A percentile compares a stretch with the other conserved stretches of the same genome.
phyloP scores from a whole-genome alignment of 768 basidiomycete species.

The Suillus placidus region DNA sequence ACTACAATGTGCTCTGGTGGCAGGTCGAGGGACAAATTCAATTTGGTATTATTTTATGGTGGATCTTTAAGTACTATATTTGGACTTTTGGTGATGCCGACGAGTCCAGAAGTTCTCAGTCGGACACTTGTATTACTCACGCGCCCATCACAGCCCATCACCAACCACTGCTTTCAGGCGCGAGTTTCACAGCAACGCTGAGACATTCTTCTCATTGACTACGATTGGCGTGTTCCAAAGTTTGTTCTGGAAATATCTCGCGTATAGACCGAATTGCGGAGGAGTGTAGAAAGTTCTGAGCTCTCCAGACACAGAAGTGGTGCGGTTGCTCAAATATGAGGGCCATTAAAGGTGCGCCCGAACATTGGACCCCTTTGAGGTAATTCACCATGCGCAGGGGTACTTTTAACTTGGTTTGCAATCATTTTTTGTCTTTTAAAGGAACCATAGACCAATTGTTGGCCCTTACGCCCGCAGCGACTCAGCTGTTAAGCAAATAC shows the following conservation, averaged over 20 bases:
- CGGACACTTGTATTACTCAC: constrained; percentile 3
- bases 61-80: no score
- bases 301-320: not conserved
- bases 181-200: constrained; percentile 13
- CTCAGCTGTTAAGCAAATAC: constrained; percentile 87
- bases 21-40: not conserved
- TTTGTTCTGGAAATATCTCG: constrained; percentile 8
- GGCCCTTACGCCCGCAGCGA: constrained; percentile 53
- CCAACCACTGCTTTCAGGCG: constrained; percentile 12
- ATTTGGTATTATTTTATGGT: not conserved
- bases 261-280: not conserved
- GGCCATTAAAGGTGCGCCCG: constrained; percentile 59
- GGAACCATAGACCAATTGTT: not conserved
- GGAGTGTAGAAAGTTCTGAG: not conserved
- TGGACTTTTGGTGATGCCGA: no score
- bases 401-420: constrained; percentile 68
- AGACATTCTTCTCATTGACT: constrained; percentile 21
- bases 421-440: not conserved
- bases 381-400: constrained; percentile 41
- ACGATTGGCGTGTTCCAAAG: not conserved
- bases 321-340: constrained; percentile 44
- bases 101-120: no score
- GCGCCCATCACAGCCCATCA: constrained; percentile 15
- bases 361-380: constrained; percentile 11
- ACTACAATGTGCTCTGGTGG: no score